A percentile compares a stretch with the other conserved stretches of the same genome.
Conservation (phyloP, 495 filamentous ascomycete species). For the Penicillium steckii region DNA sequence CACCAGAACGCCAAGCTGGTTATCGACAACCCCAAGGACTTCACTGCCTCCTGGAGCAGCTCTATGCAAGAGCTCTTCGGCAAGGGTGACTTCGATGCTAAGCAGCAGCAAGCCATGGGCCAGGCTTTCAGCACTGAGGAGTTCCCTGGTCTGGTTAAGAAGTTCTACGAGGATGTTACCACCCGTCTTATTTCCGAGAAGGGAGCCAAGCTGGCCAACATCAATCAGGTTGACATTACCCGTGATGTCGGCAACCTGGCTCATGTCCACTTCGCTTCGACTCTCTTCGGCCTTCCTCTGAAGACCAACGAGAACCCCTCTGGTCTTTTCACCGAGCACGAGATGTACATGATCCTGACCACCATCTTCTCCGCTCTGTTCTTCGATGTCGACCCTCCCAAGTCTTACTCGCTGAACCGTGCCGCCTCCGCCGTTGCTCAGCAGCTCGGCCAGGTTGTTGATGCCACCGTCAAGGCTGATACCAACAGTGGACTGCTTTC, state of each 20-base stretch:
- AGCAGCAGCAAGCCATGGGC: slow-evolving; percentile 44
- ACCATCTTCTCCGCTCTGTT: slow-evolving; percentile 60
- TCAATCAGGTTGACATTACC: slow-evolving; percentile 72
- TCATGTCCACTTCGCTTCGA: slow-evolving; percentile 69
- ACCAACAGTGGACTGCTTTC: slow-evolving; percentile 54
- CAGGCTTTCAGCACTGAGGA: slow-evolving; percentile 45
- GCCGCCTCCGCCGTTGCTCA: slow-evolving; percentile 60
- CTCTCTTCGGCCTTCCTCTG: slow-evolving; percentile 70
- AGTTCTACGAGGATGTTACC: slow-evolving; percentile 61
- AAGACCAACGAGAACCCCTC: slow-evolving; percentile 66
- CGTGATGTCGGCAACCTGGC: slow-evolving; percentile 75
- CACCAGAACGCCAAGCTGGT: slow-evolving; percentile 63
- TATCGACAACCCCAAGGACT: slow-evolving; percentile 59
- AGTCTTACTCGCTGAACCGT: slow-evolving; percentile 56
- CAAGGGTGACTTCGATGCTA: slow-evolving; percentile 49
- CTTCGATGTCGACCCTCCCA: slow-evolving; percentile 53
- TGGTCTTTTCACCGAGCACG: slow-evolving; percentile 74
- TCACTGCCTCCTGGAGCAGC: slow-evolving; percentile 62
- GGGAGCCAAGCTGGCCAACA: slow-evolving; percentile 55
- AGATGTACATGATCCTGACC: slow-evolving; percentile 74
- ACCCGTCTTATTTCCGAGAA: slow-evolving; percentile 62
- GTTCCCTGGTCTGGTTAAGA: slow-evolving; percentile 51
- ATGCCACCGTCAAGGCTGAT: slow-evolving; percentile 64
- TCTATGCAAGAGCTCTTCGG: slow-evolving; percentile 53
- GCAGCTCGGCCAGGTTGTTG: slow-evolving; percentile 61